phyloP scores from a whole-genome alignment of 164 flowering plant species.

The Magnolia kwangsiensis region DNA sequence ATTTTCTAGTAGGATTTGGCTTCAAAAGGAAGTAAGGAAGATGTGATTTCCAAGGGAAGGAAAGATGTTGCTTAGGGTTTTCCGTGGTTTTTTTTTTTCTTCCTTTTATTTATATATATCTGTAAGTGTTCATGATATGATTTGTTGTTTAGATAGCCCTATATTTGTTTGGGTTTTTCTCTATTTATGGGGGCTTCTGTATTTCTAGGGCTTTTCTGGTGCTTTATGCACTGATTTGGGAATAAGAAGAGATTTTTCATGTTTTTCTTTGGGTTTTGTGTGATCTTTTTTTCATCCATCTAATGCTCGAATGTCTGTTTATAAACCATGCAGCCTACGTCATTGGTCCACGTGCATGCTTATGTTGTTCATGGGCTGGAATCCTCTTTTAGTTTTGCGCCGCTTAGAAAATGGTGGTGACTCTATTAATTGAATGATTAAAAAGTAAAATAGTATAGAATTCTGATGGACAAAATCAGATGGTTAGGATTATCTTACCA shows the following conservation, averaged over 20 bases:
- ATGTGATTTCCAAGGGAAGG: background rate
- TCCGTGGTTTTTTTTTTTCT: background rate
- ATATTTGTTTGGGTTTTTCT: constrained; percentile 5
- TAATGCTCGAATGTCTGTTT: background rate
- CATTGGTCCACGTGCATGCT: background rate
- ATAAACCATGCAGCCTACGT: background rate
- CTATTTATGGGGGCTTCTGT: background rate
- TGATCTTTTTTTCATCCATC: background rate
- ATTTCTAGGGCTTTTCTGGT: background rate
- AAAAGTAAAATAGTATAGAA: too few species aligned
- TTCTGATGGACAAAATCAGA: too few species aligned
- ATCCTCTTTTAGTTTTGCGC: too few species aligned
- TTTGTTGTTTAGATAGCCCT: constrained; percentile 10
- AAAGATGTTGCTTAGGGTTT: background rate
- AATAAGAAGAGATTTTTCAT: background rate
- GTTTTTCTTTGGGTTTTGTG: background rate
- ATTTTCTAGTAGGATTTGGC: constrained; percentile 10
- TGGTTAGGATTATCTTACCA: too few species aligned
- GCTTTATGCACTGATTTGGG: background rate
- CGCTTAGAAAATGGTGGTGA: too few species aligned
- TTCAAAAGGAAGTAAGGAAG: background rate
- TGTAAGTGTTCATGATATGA: background rate
- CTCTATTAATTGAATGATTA: too few species aligned
- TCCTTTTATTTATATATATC: background rate
- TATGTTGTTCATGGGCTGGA: background rate